Evolutionary conservation across 495 filamentous ascomycete species (phyloP), one percentile per base, ranked within the genome.

Genomic region (Xylaria acuta): DNA sequence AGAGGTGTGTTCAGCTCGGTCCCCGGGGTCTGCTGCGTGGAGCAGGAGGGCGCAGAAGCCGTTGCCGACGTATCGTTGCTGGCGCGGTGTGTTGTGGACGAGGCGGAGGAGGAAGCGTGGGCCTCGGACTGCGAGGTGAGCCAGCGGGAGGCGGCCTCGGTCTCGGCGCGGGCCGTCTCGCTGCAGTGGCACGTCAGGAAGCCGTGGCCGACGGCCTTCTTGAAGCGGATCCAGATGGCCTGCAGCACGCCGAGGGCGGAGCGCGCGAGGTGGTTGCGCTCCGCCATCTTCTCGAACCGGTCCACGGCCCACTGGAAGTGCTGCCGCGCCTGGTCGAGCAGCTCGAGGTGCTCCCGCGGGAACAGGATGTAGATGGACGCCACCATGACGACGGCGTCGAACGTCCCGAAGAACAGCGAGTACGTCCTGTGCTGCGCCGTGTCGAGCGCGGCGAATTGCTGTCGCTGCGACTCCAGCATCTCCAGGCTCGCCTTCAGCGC

Each of bases 371-470:
- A 90, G 64, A 90, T 84, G 22, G 88, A 86, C 5, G 88, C 83
- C 64, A 90, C 84, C 66, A 91, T 82, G 38, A 90, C 85, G 67
- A 89, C 83, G 25, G 89, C 88, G 76, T 91, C 89, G 70, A 91
- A 91, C 2, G 87, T 90, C 58, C 85, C 86, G 43, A 88, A 86
- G 68, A 90, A 87, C 11, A 86, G 77, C 22, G 84, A 80, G 73
- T 85, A 85, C 8, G 88, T 86, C 69, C 86, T 88, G 74, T 89
- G 87, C 64, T 88, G 84, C 32, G 85, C 82, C 53, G 83, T 83
- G 70, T 80, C 82, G 66, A 88, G 77, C 63, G 80, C 74, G 64
- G 82, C 77, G 56, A 89, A 89, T 30, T 87, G 81, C 67, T 79
- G 72, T 56, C 82, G 80, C 74, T 90, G 88, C 36, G 87, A 84